Evolutionary conservation across 1,284 basidiomycete genomes (phyloP).

Genomic region (Microbotryum silenes-acaulis): DNA sequence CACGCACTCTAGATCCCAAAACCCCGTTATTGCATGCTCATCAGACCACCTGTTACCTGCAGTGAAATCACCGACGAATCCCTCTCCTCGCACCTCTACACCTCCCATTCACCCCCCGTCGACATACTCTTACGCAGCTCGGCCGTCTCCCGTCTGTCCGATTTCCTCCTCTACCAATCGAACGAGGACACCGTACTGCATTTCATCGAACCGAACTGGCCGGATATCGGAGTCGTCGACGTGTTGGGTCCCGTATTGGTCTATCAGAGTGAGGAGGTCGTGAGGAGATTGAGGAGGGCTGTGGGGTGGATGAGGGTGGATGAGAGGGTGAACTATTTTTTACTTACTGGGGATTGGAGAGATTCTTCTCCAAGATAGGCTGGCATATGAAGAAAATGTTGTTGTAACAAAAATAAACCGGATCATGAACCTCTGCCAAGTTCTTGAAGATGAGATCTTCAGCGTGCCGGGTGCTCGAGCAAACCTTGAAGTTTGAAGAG

Average conservation of each 20-base stretch:
- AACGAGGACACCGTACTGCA: slow-evolving; percentile 81
- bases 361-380: no score
- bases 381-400: no score
- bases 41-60: slow-evolving; percentile 3
- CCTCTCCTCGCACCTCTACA: slow-evolving; percentile 61
- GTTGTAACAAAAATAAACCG: no score
- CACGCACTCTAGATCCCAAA: slow-evolving; percentile 12
- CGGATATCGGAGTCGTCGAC: slow-evolving; percentile 82
- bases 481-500: no score
- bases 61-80: slow-evolving; percentile 58
- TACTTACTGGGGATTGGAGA: no score
- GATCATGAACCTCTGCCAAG: no score
- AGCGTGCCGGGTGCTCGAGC: no score
- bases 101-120: slow-evolving; percentile 46
- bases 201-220: slow-evolving; percentile 87
- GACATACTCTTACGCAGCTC: slow-evolving; percentile 90
- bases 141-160: slow-evolving; percentile 80
- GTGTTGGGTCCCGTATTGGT: slow-evolving; percentile 75
- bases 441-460: no score
- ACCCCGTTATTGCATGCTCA: slow-evolving; percentile 3
- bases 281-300: background rate
- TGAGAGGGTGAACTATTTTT: no score
- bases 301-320: no score
- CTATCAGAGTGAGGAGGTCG: slow-evolving; percentile 52
- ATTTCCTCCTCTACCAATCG: slow-evolving; percentile 90